A percentile compares a stretch with the other conserved stretches of the same genome.
These are phyloP conservation scores for Mortierella sp. DNA, from an alignment of 371 early-diverging fungal species.

Conservation along the genomic window DNA sequence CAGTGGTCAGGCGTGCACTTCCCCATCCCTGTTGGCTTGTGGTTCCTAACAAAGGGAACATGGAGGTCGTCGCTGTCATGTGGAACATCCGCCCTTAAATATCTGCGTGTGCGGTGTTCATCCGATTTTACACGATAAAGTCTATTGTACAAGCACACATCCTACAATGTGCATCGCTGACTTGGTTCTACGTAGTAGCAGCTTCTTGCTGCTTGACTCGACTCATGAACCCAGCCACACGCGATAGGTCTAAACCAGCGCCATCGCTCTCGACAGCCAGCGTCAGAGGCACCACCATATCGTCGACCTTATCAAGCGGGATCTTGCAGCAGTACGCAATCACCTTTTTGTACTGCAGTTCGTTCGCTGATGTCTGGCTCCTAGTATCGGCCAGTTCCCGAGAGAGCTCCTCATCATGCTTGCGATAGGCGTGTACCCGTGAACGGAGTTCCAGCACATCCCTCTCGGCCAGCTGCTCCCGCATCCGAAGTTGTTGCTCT, in stretches of 20 bases:
- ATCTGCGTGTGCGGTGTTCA: too few species aligned
- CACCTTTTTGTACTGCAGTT: constrained; percentile 75
- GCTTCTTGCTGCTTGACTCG: constrained; percentile 62
- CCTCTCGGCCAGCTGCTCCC: constrained; percentile 21
- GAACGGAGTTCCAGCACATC: constrained; percentile 56
- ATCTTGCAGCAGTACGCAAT: constrained; percentile 82
- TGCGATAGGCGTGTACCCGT: constrained; percentile 61
- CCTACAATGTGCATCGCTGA: too few species aligned
- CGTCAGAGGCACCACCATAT: constrained; percentile 72
- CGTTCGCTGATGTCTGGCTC: constrained; percentile 60
- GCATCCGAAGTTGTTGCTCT: constrained; percentile 9
- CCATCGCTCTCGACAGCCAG: constrained; percentile 82
- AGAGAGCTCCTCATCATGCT: constrained; percentile 57
- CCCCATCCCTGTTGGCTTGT: too few species aligned
- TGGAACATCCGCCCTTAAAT: too few species aligned
- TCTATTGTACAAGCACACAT: too few species aligned
- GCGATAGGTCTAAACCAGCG: constrained; percentile 67
- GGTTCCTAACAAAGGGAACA: too few species aligned
- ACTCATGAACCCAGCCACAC: constrained; percentile 71
- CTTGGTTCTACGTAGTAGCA: too few species aligned
- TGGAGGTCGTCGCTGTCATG: too few species aligned
- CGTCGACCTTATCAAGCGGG: constrained; percentile 75
- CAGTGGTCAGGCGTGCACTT: too few species aligned
- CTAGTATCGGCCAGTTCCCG: constrained; percentile 55
- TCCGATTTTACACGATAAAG: too few species aligned